Base-by-base conservation (phyloP, 805 yeast species). In the Hyphopichia homilentoma region DNA sequence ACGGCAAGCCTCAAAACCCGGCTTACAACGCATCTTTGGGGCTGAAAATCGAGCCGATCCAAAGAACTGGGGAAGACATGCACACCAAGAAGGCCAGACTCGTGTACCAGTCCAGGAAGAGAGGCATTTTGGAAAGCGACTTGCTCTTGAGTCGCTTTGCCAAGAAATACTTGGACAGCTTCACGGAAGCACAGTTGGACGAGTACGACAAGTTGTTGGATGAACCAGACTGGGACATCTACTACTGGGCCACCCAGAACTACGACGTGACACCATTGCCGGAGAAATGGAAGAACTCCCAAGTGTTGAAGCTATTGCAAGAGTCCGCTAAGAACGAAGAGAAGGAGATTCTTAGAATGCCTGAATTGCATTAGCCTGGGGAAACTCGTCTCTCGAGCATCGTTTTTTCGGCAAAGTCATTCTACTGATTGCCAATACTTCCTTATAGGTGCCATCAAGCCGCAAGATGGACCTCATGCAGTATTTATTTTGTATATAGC, bases 141-240 rank as follows among this genome's bases (percentile, higher is more conserved):
- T 65, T 93, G 47, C 64, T 93, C 27, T 70, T 93, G 37, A 79
- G 93, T 13, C 73, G 88, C 38, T 93, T 89, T 59, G 95, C 97
- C 17, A 79, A 87, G 50, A 75, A 74, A 50, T 75, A 84, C 51
- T 65, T 93, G 41, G 59, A 70, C 23, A 51, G 53, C 0, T 73
- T 93, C 68, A 66, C 72, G 8, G 58, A 64, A 39, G 81, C 70
- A 34, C 83, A 87, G 59, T 65, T 93, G 33, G 82, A 78, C 29
- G 97, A 93, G 57, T 93, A 86, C 57, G 97, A 90, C 52, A 54
- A 70, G 36, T 61, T 93, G 36, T 70, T 93, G 52, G 95, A 93
- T 57, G 95, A 90, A 59, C 77, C 90, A n/a, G 98, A 93, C 59
- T 93, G 98, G 98, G 98, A 93, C 59, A 89, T 93, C 39, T 93